Evolutionary conservation across 805 yeast species (phyloP).

Genomic region (Cyberlindnera euphorbiae): DNA sequence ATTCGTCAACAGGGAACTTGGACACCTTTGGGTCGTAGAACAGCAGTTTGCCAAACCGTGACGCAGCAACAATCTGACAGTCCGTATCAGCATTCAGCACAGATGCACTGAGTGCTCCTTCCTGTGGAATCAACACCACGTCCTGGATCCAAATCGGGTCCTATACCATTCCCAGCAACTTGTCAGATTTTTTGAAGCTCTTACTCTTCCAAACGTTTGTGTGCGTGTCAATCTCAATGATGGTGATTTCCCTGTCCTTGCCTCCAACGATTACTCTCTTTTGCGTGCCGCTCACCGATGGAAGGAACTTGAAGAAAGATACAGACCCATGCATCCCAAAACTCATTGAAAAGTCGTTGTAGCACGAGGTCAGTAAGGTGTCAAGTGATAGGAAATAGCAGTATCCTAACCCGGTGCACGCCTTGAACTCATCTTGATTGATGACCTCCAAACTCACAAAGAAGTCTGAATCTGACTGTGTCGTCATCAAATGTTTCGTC

Average conservation of each 20-base stretch:
- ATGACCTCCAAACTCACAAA: slow-evolving; percentile 15
- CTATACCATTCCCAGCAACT: slow-evolving; percentile 1
- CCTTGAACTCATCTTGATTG: slow-evolving; percentile 11
- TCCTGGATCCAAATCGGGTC: slow-evolving; percentile 25
- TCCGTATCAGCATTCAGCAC: no score
- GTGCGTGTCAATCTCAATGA: slow-evolving; percentile 19
- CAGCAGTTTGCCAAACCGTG: slow-evolving; percentile 23
- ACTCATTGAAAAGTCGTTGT: slow-evolving; percentile 22
- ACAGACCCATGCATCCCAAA: slow-evolving; percentile 23
- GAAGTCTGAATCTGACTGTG: slow-evolving; percentile 20
- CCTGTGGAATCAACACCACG: slow-evolving; percentile 9
- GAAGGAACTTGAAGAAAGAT: slow-evolving; percentile 18
- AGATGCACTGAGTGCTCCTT: no score
- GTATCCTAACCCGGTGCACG: slow-evolving; percentile 24
- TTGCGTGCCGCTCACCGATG: background rate
- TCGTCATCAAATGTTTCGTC: slow-evolving; percentile 18
- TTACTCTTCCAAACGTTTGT: slow-evolving; percentile 22
- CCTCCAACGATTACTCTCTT: slow-evolving; percentile 20
- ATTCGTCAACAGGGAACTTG: slow-evolving; percentile 21
- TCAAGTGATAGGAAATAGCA: slow-evolving; percentile 19
- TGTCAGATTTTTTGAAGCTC: slow-evolving; percentile 6
- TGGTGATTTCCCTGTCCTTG: slow-evolving; percentile 20
- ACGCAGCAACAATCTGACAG: slow-evolving; percentile 17
- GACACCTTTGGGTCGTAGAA: slow-evolving; percentile 17
- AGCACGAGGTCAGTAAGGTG: slow-evolving; percentile 14